Base-by-base conservation (phyloP, 805 yeast genomes). In the Candida dajiaensis region DNA sequence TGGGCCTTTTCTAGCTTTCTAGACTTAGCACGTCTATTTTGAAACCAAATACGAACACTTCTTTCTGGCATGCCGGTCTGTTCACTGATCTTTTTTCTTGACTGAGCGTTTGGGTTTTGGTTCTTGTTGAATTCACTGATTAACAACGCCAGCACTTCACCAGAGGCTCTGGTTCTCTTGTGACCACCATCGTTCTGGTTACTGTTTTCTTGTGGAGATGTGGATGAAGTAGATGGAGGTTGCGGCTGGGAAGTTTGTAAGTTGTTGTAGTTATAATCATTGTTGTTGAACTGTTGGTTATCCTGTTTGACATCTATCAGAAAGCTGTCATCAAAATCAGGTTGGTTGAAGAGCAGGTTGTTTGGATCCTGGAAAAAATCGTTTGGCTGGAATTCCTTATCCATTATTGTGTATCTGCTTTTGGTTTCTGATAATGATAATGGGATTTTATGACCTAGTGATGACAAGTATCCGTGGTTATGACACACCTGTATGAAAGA, bases 1-100 rank as follows among this genome's bases (percentile, higher is more conserved):
- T 59, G 66, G 62, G 74, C 65, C 47, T 81, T 73, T 55, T 81
- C 85, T 57, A 77, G 64, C 64, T 85, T 85, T 57, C 89, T 73
- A 39, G 80, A 73, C 61, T 85, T 86, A 19, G 94, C 94, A 51
- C 97, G 69, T 56, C 90, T 71, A 62, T 89, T 89, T 64, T 89
- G 97, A 59, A 88, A 89, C 97, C 97, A 89, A 38, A 89, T 89
- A 46, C 96, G 74, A 2, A 89, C 96, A 13, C 90, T 87, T 51
- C 94, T 77, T 56, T 89, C 96, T 13, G 89, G 78, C 86, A 89
- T 83, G 18, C 83, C 85, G 1, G 95, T 85, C 50, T 74, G 73
- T 2, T 75, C 79, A 36, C 94, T 80, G 35, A 89, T 80, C 26
- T 72, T 76, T 57, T 82, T 82, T 37, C 97, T 70, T 46, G 76